Conservation (phyloP, 2,329 filamentous ascomycete genomes). For the Aspergillus neoniger region DNA sequence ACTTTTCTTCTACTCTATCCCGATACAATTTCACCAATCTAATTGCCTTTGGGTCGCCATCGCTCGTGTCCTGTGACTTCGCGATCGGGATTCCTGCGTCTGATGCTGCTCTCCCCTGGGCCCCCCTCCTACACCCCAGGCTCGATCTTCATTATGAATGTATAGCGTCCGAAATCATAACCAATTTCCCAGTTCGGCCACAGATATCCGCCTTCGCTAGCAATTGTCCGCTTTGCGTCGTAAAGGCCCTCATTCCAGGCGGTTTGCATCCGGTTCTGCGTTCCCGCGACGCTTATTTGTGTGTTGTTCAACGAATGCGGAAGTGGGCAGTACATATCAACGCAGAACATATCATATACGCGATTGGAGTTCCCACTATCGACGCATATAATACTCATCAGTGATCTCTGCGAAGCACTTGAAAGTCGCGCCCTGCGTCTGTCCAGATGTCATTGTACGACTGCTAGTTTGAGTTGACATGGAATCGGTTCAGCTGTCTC, state of each 20-base stretch:
- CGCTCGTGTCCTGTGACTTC: background rate
- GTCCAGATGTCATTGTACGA: constrained; percentile 16
- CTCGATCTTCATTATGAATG: constrained; percentile 11
- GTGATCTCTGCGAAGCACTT: background rate
- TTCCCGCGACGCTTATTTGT: constrained; percentile 1
- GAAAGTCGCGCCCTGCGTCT: background rate
- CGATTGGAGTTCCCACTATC: background rate
- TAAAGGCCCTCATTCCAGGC: constrained; percentile 1
- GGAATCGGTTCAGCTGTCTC: constrained; percentile 19
- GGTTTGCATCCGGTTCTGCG: constrained; percentile 9
- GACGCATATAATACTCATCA: background rate
- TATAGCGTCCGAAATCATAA: constrained; percentile 5
- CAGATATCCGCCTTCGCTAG: background rate
- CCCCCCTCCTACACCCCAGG: constrained; percentile 1
- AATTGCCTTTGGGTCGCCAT: background rate
- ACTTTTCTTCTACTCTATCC: background rate
- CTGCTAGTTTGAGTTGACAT: constrained; percentile 15
- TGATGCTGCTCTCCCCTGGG: constrained; percentile 8
- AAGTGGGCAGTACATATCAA: constrained; percentile 11
- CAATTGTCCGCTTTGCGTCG: background rate
- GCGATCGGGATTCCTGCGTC: background rate
- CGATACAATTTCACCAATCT: background rate
- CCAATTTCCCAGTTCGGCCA: background rate
- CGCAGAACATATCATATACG: constrained; percentile 1
- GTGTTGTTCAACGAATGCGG: constrained; percentile 17